Conservation (phyloP, 2,329 filamentous ascomycete species). For the Penicillium sclerotiorum region DNA sequence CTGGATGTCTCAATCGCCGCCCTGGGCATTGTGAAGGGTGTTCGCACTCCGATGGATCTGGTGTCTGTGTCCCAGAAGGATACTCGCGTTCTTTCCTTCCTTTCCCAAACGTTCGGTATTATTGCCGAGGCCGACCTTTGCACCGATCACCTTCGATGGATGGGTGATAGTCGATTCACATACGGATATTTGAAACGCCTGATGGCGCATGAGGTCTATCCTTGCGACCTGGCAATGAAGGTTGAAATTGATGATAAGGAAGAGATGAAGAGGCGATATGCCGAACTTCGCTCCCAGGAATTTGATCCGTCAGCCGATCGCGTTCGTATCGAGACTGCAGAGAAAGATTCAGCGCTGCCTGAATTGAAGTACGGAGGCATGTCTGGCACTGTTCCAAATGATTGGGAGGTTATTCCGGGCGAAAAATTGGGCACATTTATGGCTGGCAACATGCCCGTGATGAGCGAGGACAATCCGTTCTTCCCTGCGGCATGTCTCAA, state of each 20-base stretch:
- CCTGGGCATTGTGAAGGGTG: slow-evolving; percentile 81
- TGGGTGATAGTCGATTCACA: slow-evolving; percentile 83
- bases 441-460: slow-evolving; percentile 90
- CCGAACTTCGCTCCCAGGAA: slow-evolving; percentile 44
- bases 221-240: slow-evolving; percentile 85
- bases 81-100: slow-evolving; percentile 76
- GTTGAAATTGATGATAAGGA: slow-evolving; percentile 77
- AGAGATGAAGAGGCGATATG: slow-evolving; percentile 73
- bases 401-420: slow-evolving; percentile 73
- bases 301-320: slow-evolving; percentile 23
- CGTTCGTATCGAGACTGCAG: slow-evolving; percentile 35
- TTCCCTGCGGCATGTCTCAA: slow-evolving; percentile 76
- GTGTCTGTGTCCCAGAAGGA: slow-evolving; percentile 83
- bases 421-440: slow-evolving; percentile 90
- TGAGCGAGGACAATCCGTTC: slow-evolving; percentile 85
- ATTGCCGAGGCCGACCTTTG: slow-evolving; percentile 87
- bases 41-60: slow-evolving; percentile 79
- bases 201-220: slow-evolving; percentile 76
- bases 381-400: slow-evolving; percentile 72
- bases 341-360: slow-evolving; percentile 64
- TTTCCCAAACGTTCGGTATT: slow-evolving; percentile 87
- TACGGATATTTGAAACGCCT: slow-evolving; percentile 80
- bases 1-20: slow-evolving; percentile 73
- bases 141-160: slow-evolving; percentile 90
- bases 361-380: slow-evolving; percentile 77